Evolutionary conservation across 1,139 yeast genomes (phyloP).

Genomic region (Candida mesenterica): DNA sequence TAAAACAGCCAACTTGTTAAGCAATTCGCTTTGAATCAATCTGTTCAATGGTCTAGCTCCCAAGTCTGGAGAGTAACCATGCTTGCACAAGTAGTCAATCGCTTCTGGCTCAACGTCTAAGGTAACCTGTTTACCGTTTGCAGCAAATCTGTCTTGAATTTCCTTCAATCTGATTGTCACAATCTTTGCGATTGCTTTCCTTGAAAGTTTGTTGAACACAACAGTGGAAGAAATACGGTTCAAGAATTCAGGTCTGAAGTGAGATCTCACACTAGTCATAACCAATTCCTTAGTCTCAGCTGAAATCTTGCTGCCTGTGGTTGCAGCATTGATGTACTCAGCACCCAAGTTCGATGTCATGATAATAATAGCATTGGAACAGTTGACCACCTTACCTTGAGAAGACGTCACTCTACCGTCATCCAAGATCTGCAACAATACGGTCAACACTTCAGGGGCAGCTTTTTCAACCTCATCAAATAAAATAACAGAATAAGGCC

Average conservation of each 20-base stretch:
- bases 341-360: constrained; percentile 99
- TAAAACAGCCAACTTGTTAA: constrained; percentile 85
- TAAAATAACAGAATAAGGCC: constrained; percentile 90
- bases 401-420: constrained; percentile 96
- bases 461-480: constrained; percentile 99
- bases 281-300: constrained; percentile 71
- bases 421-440: constrained; percentile 85
- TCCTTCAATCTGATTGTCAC: constrained; percentile 81
- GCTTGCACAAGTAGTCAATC: constrained; percentile 70
- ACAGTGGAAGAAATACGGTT: constrained; percentile 94
- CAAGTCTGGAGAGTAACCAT: constrained; percentile 89
- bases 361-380: constrained; percentile 86
- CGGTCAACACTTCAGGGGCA: constrained; percentile 96
- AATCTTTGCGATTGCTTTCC: constrained; percentile 88
- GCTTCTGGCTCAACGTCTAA: constrained; percentile 73
- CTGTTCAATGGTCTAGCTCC: constrained; percentile 99
- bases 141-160: constrained; percentile 79
- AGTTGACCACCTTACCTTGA: constrained; percentile 89
- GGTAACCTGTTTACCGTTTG: constrained; percentile 73
- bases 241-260: constrained; percentile 96
- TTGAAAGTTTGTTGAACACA: constrained; percentile 87
- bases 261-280: constrained; percentile 80
- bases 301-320: constrained; percentile 64
- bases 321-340: constrained; percentile 71
- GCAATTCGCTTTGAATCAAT: constrained; percentile 81